Percentiles rank a stretch among this genome's conserved stretches.
Conservation (phyloP, 495 filamentous ascomycete genomes). For the Tuber umbilicatum region DNA sequence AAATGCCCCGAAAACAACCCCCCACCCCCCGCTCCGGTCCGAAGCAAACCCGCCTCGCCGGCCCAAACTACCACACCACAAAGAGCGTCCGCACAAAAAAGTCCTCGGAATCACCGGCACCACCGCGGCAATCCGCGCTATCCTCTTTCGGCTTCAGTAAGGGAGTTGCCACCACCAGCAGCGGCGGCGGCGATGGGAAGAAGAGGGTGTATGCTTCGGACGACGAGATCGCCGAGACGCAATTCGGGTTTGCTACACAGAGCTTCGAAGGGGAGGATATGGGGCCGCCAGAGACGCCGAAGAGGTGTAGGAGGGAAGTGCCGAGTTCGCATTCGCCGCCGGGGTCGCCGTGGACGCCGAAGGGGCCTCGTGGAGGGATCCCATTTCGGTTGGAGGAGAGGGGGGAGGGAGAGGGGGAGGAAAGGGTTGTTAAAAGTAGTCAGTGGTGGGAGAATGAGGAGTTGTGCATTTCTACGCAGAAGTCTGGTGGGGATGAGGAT, state of each 20-base stretch:
- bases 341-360: slow-evolving; percentile 27
- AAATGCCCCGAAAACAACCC: slow-evolving; percentile 7
- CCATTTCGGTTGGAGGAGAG: neutral
- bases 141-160: slow-evolving; percentile 26
- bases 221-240: slow-evolving; percentile 29
- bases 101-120: neutral
- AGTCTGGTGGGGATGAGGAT: neutral
- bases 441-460: slow-evolving; percentile 42
- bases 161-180: neutral
- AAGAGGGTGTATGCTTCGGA: slow-evolving; percentile 1
- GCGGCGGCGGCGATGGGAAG: neutral
- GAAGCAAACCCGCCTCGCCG: slow-evolving; percentile 27
- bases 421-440: slow-evolving; percentile 33
- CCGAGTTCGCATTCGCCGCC: slow-evolving; percentile 36
- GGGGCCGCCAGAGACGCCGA: slow-evolving; percentile 23
- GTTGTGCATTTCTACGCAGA: slow-evolving; percentile 3
- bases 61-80: slow-evolving; percentile 16
- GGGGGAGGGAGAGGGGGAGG: neutral
- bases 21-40: slow-evolving; percentile 7
- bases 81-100: slow-evolving; percentile 26
- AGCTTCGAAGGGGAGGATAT: slow-evolving; percentile 45
- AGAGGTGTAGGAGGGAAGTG: slow-evolving; percentile 16
- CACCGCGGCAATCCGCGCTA: slow-evolving; percentile 20
- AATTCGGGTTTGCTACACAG: slow-evolving; percentile 25
- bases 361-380: neutral